Evolutionary conservation across 352 stramenopile species (phyloP), one percentile per base, ranked within the genome.

Genomic region (Pilasporangium apinafurcum): DNA sequence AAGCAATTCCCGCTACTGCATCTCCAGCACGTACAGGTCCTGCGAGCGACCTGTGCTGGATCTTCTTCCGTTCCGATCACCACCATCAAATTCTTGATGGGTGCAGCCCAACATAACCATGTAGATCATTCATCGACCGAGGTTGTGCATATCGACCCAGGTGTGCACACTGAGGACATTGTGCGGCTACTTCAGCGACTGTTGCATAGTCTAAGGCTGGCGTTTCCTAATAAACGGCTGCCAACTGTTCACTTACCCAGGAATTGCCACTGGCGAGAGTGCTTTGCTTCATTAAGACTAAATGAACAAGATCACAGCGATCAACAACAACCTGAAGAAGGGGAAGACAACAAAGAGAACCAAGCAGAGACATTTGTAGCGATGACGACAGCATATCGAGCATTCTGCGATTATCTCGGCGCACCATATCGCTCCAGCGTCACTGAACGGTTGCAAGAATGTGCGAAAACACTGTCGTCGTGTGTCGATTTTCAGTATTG

Each of bases 401-500:
- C 64, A 10, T 83, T 83, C 53, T 86, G 76, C 24, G 73, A 89
- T 29, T 70, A 85, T 20, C 33, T 85, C 3, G 36, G 44, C 7
- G 60, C 79, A 34, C 55, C 54, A 3, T 82, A 62, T 41, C 71
- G 73, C 7, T 29, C 68, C 4, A 85, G 65, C 9, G 65, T 85
- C 31, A 60, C 60, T 17, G 40, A 13, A 14, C 58, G 73, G 6
- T 59, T 86, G 8, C 53, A 66, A 12, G 68, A 89, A 44, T 84
- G 73, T 29, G 54, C 68, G 24, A n/a, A n/a, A n/a, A 51, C 31
- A 4, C 48, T 49, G 5, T 56, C 54, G 0, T 61, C 59, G 7
- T 68, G 61, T 22, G 63, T 86, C 33, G 76, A 88, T 39, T 71
- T 84, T 25, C 68, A 82, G 43, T 84, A 86, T 37, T 83, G 69